Percentiles rank a stretch among this genome's conserved stretches.
Evolutionary conservation across 1,139 yeast species (phyloP).

Genomic region (Kurtzmaniella quercitrusa): DNA sequence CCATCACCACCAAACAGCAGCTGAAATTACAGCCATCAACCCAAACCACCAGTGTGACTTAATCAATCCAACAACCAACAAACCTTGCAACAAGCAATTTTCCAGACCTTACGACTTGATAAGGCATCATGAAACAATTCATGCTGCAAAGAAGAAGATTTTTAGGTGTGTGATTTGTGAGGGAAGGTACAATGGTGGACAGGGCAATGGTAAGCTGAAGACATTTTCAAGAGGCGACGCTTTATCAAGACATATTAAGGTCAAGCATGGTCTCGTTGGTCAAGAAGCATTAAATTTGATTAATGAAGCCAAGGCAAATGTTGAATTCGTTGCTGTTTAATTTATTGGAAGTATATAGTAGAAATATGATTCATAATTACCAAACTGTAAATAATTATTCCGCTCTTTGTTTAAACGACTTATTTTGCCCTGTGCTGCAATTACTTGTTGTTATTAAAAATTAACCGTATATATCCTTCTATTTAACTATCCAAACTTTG

Average conservation of each 20-base stretch:
- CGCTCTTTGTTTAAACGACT: no score
- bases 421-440: no score
- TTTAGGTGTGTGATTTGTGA: constrained; percentile 49
- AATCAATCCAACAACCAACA: constrained; percentile 51
- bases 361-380: not conserved
- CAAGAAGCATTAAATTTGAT: constrained; percentile 55
- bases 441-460: not conserved
- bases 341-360: not conserved
- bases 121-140: constrained; percentile 49
- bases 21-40: constrained; percentile 21
- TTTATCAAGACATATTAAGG: constrained; percentile 46
- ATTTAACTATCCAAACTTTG: not conserved
- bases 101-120: constrained; percentile 48
- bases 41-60: constrained; percentile 47
- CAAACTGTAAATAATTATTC: no score
- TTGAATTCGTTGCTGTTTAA: constrained; percentile 49
- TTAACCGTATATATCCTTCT: not conserved
- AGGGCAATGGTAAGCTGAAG: constrained; percentile 57
- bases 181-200: constrained; percentile 46
- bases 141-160: constrained; percentile 46
- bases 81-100: constrained; percentile 42
- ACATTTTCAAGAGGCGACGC: constrained; percentile 50
- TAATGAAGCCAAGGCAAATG: constrained; percentile 72
- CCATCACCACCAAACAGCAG: constrained; percentile 16
- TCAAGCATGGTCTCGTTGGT: constrained; percentile 46